A percentile compares a stretch with the other conserved stretches of the same genome.
phyloP scores from a whole-genome alignment of 495 filamentous ascomycete species.

The Hypoxylon lienhwacheense region DNA sequence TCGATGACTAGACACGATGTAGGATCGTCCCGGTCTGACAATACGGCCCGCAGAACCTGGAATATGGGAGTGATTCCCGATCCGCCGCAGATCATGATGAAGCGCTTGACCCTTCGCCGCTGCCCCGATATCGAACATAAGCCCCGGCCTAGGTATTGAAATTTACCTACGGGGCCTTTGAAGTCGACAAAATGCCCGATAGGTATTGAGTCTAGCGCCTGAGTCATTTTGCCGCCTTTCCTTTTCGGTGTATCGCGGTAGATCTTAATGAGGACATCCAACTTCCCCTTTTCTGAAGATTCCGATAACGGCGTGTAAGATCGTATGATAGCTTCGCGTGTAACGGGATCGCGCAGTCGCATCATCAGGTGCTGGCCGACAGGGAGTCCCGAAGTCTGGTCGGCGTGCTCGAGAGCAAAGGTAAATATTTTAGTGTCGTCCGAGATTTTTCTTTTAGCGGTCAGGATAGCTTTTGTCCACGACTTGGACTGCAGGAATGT shows the following conservation, averaged over 20 bases:
- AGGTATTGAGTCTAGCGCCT: slow-evolving; percentile 72
- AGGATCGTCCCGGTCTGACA: slow-evolving; percentile 49
- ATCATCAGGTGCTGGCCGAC: slow-evolving; percentile 90
- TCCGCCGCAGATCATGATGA: slow-evolving; percentile 90
- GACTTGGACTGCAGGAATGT: slow-evolving; percentile 70
- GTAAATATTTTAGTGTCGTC: slow-evolving; percentile 83
- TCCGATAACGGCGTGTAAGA: slow-evolving; percentile 88
- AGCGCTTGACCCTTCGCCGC: slow-evolving; percentile 61
- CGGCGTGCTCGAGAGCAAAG: slow-evolving; percentile 73
- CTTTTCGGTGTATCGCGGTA: slow-evolving; percentile 64
- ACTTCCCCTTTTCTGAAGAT: slow-evolving; percentile 57
- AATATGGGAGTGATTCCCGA: slow-evolving; percentile 91
- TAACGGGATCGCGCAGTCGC: slow-evolving; percentile 70
- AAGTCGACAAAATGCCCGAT: slow-evolving; percentile 75
- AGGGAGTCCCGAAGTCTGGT: slow-evolving; percentile 76
- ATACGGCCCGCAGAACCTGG: slow-evolving; percentile 79
- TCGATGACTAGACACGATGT: slow-evolving; percentile 70
- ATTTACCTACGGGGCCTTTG: slow-evolving; percentile 89
- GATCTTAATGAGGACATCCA: slow-evolving; percentile 82
- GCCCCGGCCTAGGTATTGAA: slow-evolving; percentile 75
- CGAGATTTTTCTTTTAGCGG: slow-evolving; percentile 66
- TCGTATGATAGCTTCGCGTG: slow-evolving; percentile 73
- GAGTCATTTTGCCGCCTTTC: slow-evolving; percentile 85
- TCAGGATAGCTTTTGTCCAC: slow-evolving; percentile 72
- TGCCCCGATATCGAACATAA: slow-evolving; percentile 62